Evolutionary conservation across 176 grass and related monocot genomes (phyloP).

Genomic region (Avena insularis): DNA sequence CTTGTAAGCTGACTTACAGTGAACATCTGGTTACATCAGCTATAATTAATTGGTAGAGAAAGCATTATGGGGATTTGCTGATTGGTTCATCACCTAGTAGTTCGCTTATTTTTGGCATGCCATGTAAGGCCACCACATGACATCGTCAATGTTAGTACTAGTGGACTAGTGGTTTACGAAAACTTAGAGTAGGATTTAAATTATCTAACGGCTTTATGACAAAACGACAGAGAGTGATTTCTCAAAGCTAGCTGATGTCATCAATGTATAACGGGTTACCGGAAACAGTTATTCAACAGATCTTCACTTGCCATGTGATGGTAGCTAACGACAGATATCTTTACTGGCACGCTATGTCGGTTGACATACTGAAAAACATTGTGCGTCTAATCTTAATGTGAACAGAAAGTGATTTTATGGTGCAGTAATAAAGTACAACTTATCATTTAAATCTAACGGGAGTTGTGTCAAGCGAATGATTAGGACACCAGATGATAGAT

Average conservation of each 20-base stretch:
- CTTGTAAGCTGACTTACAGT: not conserved
- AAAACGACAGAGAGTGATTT: conserved; percentile 21
- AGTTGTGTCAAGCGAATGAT: not conserved
- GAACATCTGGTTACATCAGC: not conserved
- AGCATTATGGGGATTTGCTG: not conserved
- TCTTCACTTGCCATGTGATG: not conserved
- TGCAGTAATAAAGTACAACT: not conserved
- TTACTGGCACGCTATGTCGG: not conserved
- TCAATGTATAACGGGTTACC: not conserved
- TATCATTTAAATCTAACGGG: not conserved
- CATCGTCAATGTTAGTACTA: not conserved
- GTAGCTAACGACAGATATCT: conserved; percentile 1
- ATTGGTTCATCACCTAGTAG: not conserved
- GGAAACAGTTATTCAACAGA: not conserved
- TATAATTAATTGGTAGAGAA: not conserved
- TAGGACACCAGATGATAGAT: not conserved
- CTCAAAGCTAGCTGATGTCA: conserved; percentile 4
- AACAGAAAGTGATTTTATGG: conserved; percentile 14
- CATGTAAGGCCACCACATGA: not conserved
- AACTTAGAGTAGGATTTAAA: conserved; percentile 3
- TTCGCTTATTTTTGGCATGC: not conserved
- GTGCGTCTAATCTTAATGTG: not conserved
- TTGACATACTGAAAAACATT: not conserved
- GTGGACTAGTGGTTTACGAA: not conserved
- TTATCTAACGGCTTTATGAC: not conserved